Percentiles rank a stretch among this genome's conserved stretches.
phyloP scores from a whole-genome alignment of 2,329 filamentous ascomycete species.

The Ceratocystis lukuohia region DNA sequence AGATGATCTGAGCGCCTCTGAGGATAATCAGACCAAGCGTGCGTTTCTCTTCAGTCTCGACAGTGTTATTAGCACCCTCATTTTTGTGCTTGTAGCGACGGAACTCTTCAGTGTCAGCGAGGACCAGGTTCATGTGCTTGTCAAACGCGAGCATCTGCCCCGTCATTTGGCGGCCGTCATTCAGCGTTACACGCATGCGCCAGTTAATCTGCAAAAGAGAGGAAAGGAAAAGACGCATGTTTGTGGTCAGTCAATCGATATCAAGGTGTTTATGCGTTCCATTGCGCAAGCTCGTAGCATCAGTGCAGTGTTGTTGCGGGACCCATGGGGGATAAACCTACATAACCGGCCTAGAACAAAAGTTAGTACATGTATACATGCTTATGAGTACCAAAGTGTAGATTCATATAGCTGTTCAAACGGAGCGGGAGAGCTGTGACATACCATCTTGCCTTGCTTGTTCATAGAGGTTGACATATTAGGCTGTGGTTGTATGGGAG shows the following conservation, averaged over 20 bases:
- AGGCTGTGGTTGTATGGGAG: constrained; percentile 4
- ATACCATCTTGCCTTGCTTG: constrained; percentile 99
- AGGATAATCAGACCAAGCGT: constrained; percentile 92
- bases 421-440: constrained; percentile 30
- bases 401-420: constrained; percentile 4
- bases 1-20: constrained; percentile 87
- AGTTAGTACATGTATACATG: constrained; percentile 5
- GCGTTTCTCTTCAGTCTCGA: constrained; percentile 92
- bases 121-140: constrained; percentile 99
- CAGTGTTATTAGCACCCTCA: constrained; percentile 51
- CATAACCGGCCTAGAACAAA: constrained; percentile 50
- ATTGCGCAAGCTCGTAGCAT: not conserved
- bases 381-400: not conserved
- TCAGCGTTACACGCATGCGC: constrained; percentile 93
- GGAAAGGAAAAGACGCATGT: not conserved
- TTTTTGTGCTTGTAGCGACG: constrained; percentile 78
- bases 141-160: constrained; percentile 98
- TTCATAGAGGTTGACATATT: constrained; percentile 47
- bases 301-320: not conserved
- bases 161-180: constrained; percentile 90
- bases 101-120: constrained; percentile 97
- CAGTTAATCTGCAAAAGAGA: constrained; percentile 70
- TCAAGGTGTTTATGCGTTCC: not conserved
- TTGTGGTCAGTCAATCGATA: not conserved
- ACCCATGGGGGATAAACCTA: constrained; percentile 34